A percentile compares a stretch with the other conserved stretches of the same genome.
These are phyloP conservation scores for Lodderomyces jiufengensis DNA, from an alignment of 1,139 yeast genomes.

Conservation along the genomic window DNA sequence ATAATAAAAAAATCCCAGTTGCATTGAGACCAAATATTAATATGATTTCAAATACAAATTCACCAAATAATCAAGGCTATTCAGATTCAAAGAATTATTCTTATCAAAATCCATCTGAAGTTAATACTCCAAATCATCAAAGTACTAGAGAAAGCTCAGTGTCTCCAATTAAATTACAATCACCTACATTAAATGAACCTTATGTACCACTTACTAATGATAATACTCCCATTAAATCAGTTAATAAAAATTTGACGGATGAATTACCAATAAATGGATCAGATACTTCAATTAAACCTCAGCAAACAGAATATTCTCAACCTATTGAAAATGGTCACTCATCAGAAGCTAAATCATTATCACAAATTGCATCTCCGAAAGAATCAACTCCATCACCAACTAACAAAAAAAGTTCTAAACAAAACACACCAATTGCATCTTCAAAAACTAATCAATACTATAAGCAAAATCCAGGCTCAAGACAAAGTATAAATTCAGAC, in stretches of 20 bases:
- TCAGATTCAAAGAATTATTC: too few species aligned
- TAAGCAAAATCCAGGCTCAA: neutral
- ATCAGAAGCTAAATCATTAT: neutral
- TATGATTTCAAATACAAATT: slow-evolving; percentile 2
- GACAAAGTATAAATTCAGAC: neutral
- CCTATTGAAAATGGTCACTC: too few species aligned
- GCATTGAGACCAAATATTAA: slow-evolving; percentile 12
- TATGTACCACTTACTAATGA: too few species aligned
- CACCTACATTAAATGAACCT: too few species aligned
- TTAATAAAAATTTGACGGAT: too few species aligned
- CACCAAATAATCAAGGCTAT: too few species aligned
- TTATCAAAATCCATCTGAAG: neutral
- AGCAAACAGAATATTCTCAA: neutral
- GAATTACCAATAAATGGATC: too few species aligned
- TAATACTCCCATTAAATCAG: too few species aligned
- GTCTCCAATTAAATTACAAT: too few species aligned
- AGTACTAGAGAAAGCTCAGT: too few species aligned
- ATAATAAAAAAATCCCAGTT: slow-evolving; percentile 10
- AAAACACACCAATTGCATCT: neutral
- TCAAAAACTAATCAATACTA: neutral
- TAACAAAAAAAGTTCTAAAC: neutral
- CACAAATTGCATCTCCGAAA: neutral
- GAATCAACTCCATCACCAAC: neutral
- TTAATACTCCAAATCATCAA: neutral
- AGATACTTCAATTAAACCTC: neutral